Evolutionary conservation across 345 rosid genomes (phyloP).

Genomic region (Clarkia xantiana): DNA sequence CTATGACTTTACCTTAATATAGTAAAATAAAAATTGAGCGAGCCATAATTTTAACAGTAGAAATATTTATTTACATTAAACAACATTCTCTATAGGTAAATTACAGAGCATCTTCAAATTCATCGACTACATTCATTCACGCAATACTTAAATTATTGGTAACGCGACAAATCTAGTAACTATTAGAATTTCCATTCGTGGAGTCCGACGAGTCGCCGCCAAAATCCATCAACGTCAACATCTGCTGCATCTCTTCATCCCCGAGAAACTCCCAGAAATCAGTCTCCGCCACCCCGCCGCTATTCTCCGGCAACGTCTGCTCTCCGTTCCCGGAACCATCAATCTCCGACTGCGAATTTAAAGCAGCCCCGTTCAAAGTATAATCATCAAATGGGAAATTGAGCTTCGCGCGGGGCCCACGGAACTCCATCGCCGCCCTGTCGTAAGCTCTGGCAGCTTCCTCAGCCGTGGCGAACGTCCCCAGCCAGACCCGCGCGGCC

Average conservation of each 20-base stretch:
- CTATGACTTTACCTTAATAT: too few species aligned
- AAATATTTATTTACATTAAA: too few species aligned
- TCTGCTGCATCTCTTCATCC: constrained; percentile 33
- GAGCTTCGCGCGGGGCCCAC: constrained; percentile 34
- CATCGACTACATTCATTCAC: too few species aligned
- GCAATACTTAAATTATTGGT: too few species aligned
- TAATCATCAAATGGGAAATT: constrained; percentile 49
- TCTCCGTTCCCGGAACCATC: neutral
- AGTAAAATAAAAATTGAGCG: too few species aligned
- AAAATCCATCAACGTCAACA: constrained; percentile 55
- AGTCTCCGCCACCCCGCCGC: constrained; percentile 9
- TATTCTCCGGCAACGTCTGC: neutral
- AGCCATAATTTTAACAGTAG: too few species aligned
- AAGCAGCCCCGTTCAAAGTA: neutral
- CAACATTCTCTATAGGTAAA: too few species aligned
- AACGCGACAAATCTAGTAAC: too few species aligned
- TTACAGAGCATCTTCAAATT: too few species aligned
- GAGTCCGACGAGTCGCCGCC: constrained; percentile 54
- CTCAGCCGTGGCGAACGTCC: constrained; percentile 76
- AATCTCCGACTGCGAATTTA: neutral
- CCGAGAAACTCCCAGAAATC: constrained; percentile 23
- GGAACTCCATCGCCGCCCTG: constrained; percentile 40
- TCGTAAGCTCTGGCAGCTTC: constrained; percentile 96
- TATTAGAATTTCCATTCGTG: constrained; percentile 6
- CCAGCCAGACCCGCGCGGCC: constrained; percentile 80